Evolutionary conservation across 2,329 filamentous ascomycete genomes (phyloP).

Genomic region (Penicillium sp.): DNA sequence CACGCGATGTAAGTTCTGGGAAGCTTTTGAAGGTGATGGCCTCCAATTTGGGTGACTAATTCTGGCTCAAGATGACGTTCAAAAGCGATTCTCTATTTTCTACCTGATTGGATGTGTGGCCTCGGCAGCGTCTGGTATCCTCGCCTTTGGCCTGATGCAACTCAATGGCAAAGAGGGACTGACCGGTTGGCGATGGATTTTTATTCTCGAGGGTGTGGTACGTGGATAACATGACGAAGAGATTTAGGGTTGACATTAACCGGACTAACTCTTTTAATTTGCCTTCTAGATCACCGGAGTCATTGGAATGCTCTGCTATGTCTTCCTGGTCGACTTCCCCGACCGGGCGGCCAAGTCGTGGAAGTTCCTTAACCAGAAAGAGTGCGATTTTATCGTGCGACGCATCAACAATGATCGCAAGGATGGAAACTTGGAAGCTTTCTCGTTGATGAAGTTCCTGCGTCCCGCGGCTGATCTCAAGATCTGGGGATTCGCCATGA

Average conservation of each 20-base stretch:
- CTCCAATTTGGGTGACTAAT: not conserved
- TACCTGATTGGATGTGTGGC: constrained; percentile 53
- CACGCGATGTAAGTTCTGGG: constrained; percentile 43
- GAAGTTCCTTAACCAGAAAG: constrained; percentile 39
- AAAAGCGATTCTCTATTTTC: constrained; percentile 46
- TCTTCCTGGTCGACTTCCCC: constrained; percentile 43
- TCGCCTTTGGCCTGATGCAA: constrained; percentile 46
- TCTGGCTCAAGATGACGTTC: constrained; percentile 28
- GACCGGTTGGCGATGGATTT: constrained; percentile 57
- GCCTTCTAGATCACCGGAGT: constrained; percentile 26
- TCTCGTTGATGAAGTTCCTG: constrained; percentile 52
- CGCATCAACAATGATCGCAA: constrained; percentile 56
- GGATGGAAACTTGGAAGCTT: constrained; percentile 53
- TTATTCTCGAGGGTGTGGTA: constrained; percentile 55
- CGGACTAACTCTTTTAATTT: not conserved
- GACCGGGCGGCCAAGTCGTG: constrained; percentile 34
- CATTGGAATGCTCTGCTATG: constrained; percentile 32
- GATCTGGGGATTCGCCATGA: constrained; percentile 57
- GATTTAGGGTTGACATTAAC: not conserved
- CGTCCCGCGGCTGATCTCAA: constrained; percentile 52
- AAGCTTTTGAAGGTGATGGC: too few relatives aligned
- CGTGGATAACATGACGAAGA: not conserved
- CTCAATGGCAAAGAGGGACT: constrained; percentile 47
- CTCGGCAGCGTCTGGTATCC: constrained; percentile 51
- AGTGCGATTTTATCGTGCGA: constrained; percentile 53